These are phyloP conservation scores for Xylariaceae sp. DNA, from an alignment of 2,329 filamentous ascomycete species.

Conservation along the genomic window DNA sequence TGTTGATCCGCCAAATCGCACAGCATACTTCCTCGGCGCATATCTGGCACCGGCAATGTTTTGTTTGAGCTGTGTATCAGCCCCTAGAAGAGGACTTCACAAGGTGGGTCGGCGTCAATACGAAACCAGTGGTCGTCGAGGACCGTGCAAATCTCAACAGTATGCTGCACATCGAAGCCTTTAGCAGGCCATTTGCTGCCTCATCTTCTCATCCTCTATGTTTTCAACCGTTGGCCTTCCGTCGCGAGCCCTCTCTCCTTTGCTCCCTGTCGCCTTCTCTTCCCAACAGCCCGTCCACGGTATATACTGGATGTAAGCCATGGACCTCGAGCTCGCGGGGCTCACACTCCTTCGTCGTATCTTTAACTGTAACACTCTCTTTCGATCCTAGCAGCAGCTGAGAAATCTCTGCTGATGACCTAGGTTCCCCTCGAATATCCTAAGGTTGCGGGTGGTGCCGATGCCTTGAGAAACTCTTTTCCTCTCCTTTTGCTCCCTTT, in stretches of 20 bases:
- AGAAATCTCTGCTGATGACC: too few relatives aligned
- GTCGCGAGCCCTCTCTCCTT: neutral
- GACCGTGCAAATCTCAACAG: neutral
- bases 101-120: neutral
- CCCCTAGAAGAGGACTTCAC: neutral
- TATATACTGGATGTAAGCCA: too few relatives aligned
- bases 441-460: too few relatives aligned
- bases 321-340: too few relatives aligned
- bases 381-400: too few relatives aligned
- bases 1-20: neutral
- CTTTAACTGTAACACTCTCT: too few relatives aligned
- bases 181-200: neutral
- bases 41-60: neutral
- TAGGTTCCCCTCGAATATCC: too few relatives aligned
- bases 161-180: neutral
- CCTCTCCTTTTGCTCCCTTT: neutral
- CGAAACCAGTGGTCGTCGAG: neutral
- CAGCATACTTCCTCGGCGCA: neutral
- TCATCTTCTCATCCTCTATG: neutral
- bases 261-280: neutral
- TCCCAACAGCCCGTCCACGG: neutral
- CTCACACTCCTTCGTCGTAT: too few relatives aligned
- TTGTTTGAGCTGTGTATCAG: neutral
- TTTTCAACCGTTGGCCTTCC: too few relatives aligned
- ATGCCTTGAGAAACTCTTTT: neutral